phyloP scores from a whole-genome alignment of 2,329 filamentous ascomycete genomes.

The Claviceps spartinae region DNA sequence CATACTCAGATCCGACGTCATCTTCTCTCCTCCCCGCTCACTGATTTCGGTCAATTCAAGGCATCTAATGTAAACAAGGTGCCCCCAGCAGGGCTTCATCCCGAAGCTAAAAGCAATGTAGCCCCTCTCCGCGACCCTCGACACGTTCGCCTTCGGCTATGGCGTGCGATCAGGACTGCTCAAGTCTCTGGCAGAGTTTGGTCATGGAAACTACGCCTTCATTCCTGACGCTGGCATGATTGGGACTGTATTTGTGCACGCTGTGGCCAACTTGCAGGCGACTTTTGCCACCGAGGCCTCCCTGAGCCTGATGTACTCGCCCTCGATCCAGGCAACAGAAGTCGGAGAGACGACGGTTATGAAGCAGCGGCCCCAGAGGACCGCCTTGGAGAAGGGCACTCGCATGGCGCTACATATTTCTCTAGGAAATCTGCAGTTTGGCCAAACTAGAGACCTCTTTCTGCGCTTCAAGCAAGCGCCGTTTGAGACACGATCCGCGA shows the following conservation, averaged over 20 bases:
- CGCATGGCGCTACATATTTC: not conserved
- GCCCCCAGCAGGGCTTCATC: conserved; percentile 38
- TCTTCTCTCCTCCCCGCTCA: conserved; percentile 8
- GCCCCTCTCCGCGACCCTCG: conserved; percentile 27
- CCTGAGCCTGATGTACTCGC: conserved; percentile 27
- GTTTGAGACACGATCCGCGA: not conserved
- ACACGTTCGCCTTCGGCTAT: conserved; percentile 26
- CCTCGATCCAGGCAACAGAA: conserved; percentile 23
- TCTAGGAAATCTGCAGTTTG: conserved; percentile 42
- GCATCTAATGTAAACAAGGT: conserved; percentile 15
- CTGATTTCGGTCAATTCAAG: not conserved
- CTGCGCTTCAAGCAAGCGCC: conserved; percentile 19
- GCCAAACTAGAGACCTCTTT: conserved; percentile 45
- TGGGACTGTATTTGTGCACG: conserved; percentile 48
- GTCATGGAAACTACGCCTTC: conserved; percentile 44
- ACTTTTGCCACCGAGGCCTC: conserved; percentile 38
- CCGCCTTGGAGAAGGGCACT: not conserved
- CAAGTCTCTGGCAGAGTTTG: conserved; percentile 45
- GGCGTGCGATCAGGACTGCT: conserved; percentile 31
- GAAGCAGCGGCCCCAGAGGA: not conserved
- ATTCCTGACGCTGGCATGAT: conserved; percentile 51
- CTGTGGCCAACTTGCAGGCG: conserved; percentile 45
- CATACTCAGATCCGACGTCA: not conserved
- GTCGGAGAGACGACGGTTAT: not conserved
- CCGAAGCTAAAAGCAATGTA: conserved; percentile 33